These are phyloP conservation scores for Microdochium bolleyi DNA, from an alignment of 2,329 filamentous ascomycete genomes.

Conservation along the genomic window DNA sequence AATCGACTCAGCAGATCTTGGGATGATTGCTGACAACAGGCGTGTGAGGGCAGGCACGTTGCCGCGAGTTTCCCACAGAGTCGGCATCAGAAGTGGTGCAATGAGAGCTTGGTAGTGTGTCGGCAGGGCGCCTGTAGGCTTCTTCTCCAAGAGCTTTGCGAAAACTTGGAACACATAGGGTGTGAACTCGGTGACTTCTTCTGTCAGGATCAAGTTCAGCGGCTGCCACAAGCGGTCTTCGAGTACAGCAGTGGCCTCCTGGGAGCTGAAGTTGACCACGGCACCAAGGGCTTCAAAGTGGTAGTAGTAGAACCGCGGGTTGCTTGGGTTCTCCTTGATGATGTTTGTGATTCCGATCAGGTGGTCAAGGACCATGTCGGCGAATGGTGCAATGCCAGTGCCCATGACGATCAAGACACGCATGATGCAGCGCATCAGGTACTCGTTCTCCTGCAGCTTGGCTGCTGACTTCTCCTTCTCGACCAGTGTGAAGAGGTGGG, in stretches of 20 bases:
- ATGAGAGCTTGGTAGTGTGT: conserved; percentile 75
- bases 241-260: conserved; percentile 60
- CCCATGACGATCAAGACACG: conserved; percentile 90
- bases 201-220: conserved; percentile 71
- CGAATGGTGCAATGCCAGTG: conserved; percentile 66
- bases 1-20: conserved; percentile 66
- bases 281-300: conserved; percentile 94
- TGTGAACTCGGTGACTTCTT: conserved; percentile 87
- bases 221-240: conserved; percentile 77
- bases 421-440: conserved; percentile 98
- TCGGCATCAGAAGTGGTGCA: conserved; percentile 68
- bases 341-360: conserved; percentile 84
- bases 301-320: conserved; percentile 97
- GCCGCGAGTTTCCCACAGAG: conserved; percentile 83
- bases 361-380: conserved; percentile 73
- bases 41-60: conserved; percentile 89
- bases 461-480: conserved; percentile 76
- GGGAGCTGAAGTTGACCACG: conserved; percentile 68
- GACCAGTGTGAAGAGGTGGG: conserved; percentile 86
- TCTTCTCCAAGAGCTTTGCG: conserved; percentile 80
- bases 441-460: conserved; percentile 98
- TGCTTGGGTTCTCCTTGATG: conserved; percentile 92
- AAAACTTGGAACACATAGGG: conserved; percentile 96
- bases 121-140: conserved; percentile 70
- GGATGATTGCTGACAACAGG: conserved; percentile 75